Evolutionary conservation across 495 filamentous ascomycete species (phyloP).

Genomic region (Neurospora sp.): DNA sequence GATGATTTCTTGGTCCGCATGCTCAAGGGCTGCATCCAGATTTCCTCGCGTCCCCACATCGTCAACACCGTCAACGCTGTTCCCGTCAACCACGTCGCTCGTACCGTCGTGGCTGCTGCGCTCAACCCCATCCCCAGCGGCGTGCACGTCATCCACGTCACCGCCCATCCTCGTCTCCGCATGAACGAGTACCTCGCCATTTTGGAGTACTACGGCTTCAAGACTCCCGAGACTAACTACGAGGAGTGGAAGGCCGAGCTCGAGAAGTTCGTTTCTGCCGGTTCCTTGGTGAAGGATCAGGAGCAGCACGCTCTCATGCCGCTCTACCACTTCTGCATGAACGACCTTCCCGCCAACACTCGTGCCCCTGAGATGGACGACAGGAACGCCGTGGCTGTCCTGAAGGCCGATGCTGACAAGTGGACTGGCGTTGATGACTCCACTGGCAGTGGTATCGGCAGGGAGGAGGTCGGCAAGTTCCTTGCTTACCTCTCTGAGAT

Average conservation of each 20-base stretch:
- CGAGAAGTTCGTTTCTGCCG: slow-evolving; percentile 53
- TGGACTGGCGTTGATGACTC: slow-evolving; percentile 57
- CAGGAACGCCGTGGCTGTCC: slow-evolving; percentile 52
- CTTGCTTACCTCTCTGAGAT: slow-evolving; percentile 59
- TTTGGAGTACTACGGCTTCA: slow-evolving; percentile 68
- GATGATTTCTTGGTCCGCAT: slow-evolving; percentile 92
- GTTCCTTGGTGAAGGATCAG: slow-evolving; percentile 38
- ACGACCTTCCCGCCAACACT: slow-evolving; percentile 67
- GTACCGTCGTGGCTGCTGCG: slow-evolving; percentile 63
- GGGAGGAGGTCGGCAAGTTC: slow-evolving; percentile 63
- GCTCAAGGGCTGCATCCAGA: slow-evolving; percentile 81
- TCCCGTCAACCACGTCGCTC: slow-evolving; percentile 75
- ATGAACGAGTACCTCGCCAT: slow-evolving; percentile 69
- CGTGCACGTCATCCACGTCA: slow-evolving; percentile 51
- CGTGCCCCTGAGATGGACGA: slow-evolving; percentile 77
- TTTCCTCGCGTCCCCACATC: slow-evolving; percentile 62
- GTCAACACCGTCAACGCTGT: slow-evolving; percentile 86
- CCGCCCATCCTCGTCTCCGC: slow-evolving; percentile 66
- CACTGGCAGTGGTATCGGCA: slow-evolving; percentile 52
- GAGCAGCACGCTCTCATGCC: slow-evolving; percentile 72
- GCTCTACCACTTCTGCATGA: slow-evolving; percentile 74
- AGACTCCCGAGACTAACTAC: slow-evolving; percentile 60
- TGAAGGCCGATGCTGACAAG: slow-evolving; percentile 47
- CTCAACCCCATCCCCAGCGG: slow-evolving; percentile 50
- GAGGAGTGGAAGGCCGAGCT: slow-evolving; percentile 41